Percentiles rank a stretch among this genome's conserved stretches.
Evolutionary conservation across 2,329 filamentous ascomycete species (phyloP).

Genomic region (Cladosporium sp.): DNA sequence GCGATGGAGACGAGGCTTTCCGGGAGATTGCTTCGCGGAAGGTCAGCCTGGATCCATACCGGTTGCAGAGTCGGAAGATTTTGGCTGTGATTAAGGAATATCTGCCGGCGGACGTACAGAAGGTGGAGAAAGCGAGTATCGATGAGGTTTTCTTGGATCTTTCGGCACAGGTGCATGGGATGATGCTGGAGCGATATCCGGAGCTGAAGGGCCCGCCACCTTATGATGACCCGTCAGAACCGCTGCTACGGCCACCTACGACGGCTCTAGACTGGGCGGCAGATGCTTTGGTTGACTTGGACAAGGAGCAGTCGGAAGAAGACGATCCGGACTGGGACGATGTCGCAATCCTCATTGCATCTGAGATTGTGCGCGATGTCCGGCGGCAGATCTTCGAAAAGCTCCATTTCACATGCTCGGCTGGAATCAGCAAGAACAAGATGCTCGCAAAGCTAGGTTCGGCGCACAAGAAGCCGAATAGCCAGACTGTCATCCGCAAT

Average conservation of each 20-base stretch:
- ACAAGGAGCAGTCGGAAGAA: slow-evolving; percentile 69
- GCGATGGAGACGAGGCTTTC: slow-evolving; percentile 65
- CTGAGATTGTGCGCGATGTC: slow-evolving; percentile 80
- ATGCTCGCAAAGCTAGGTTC: slow-evolving; percentile 94
- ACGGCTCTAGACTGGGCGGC: slow-evolving; percentile 79
- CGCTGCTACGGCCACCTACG: slow-evolving; percentile 69
- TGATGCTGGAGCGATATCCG: slow-evolving; percentile 74
- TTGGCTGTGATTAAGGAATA: slow-evolving; percentile 73
- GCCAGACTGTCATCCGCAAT: slow-evolving; percentile 90
- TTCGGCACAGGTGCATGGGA: slow-evolving; percentile 76
- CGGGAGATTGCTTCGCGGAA: slow-evolving; percentile 84
- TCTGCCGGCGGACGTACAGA: slow-evolving; percentile 65
- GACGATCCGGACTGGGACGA: slow-evolving; percentile 96
- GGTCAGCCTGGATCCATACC: slow-evolving; percentile 90
- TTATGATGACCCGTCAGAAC: slow-evolving; percentile 68
- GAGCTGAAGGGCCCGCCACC: slow-evolving; percentile 68
- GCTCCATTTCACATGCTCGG: slow-evolving; percentile 88
- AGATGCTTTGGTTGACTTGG: slow-evolving; percentile 78
- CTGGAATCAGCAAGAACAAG: slow-evolving; percentile 86
- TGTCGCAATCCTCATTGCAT: slow-evolving; percentile 79
- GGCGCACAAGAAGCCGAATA: slow-evolving; percentile 87
- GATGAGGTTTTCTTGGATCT: slow-evolving; percentile 96
- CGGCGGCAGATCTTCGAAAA: slow-evolving; percentile 67
- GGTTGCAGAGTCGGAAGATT: slow-evolving; percentile 80
- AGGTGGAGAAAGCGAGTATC: slow-evolving; percentile 88